Conservation (phyloP, 495 filamentous ascomycete species). For the Geoglossum glabrum region DNA sequence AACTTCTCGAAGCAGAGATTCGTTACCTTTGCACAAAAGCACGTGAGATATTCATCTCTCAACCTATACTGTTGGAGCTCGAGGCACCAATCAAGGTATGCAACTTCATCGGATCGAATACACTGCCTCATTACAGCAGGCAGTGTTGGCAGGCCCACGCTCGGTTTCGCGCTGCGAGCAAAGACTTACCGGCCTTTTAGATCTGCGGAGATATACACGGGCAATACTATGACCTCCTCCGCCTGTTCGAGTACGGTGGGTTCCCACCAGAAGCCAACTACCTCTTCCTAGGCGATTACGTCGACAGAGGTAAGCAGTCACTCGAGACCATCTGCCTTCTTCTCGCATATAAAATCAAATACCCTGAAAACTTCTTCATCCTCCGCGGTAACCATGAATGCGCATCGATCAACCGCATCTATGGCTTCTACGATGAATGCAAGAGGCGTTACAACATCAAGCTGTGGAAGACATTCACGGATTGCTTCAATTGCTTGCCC, state of each 20-base stretch:
- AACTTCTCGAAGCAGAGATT: conserved; percentile 91
- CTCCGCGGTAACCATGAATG: conserved; percentile 97
- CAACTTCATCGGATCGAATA: neutral
- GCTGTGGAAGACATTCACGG: conserved; percentile 99
- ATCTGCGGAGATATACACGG: conserved; percentile 99
- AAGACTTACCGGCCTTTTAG: conserved; percentile 23
- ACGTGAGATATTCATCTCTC: conserved; percentile 97
- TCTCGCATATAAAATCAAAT: conserved; percentile 99
- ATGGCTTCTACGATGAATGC: conserved; percentile 99
- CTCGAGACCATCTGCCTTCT: conserved; percentile 98
- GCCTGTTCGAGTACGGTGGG: conserved; percentile 95
- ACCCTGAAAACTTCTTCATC: conserved; percentile 99
- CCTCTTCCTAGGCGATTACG: conserved; percentile 97
- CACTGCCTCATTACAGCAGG: neutral
- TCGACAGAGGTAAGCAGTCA: conserved; percentile 97
- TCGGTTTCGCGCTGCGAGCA: neutral
- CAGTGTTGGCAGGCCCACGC: too few species aligned
- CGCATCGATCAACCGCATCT: conserved; percentile 99
- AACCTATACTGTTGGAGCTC: conserved; percentile 91
- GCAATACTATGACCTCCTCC: conserved; percentile 95
- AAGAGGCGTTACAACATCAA: conserved; percentile 99
- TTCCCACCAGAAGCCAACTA: conserved; percentile 99
- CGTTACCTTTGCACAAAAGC: conserved; percentile 97
- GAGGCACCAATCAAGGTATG: conserved; percentile 96
- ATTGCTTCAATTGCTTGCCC: conserved; percentile 98